phyloP scores from a whole-genome alignment of 192 early-diverging fungal genomes.

The Coemansia pectinata region DNA sequence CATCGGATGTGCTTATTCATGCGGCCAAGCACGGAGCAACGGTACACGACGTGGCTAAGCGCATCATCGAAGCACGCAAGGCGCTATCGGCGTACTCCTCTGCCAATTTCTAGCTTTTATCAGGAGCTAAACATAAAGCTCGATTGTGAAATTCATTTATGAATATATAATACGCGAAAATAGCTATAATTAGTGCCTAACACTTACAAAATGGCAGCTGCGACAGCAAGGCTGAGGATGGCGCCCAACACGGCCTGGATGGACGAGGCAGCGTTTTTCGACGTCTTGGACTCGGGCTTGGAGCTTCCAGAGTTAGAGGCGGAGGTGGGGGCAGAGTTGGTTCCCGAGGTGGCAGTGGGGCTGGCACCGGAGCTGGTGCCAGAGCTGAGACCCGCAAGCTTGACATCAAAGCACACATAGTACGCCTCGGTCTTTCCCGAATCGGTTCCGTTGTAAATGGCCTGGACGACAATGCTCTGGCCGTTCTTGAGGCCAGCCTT shows the following conservation, averaged over 20 bases:
- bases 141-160: not conserved
- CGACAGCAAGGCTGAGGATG: constrained; percentile 24
- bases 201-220: constrained; percentile 19
- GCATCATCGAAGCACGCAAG: constrained; percentile 58
- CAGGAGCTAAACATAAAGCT: not conserved
- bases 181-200: not conserved
- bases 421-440: constrained; percentile 29
- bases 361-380: constrained; percentile 4
- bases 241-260: constrained; percentile 27
- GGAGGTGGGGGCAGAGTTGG: not conserved
- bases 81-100: constrained; percentile 60
- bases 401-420: constrained; percentile 52
- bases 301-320: not conserved
- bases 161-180: not conserved
- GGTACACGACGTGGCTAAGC: constrained; percentile 51
- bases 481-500: constrained; percentile 40
- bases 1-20: constrained; percentile 50
- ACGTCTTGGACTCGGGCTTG: constrained; percentile 2
- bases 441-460: constrained; percentile 50
- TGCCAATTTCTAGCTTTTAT: constrained; percentile 16
- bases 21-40: constrained; percentile 57
- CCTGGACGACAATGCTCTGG: constrained; percentile 49
- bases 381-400: constrained; percentile 20
- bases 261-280: constrained; percentile 10
- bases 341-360: not conserved